A percentile compares a stretch with the other conserved stretches of the same genome.
Evolutionary conservation across 768 basidiomycete species (phyloP).

Genomic region (Omphalotus guepiniiformis): DNA sequence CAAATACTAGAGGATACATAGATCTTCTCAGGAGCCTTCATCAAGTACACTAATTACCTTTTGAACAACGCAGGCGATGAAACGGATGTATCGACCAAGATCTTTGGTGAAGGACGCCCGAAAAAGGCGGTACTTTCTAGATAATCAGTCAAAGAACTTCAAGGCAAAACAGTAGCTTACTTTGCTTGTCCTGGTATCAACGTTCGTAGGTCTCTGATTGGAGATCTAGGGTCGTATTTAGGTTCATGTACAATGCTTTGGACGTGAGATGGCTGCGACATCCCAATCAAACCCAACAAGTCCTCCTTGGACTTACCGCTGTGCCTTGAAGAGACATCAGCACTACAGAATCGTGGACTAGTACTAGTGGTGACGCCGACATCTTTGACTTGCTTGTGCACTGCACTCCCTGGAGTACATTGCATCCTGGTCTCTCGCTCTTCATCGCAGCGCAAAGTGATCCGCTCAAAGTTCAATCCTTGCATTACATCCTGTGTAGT

Average conservation of each 20-base stretch:
- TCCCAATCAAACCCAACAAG: background rate
- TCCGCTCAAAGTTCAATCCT: background rate
- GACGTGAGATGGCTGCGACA: constrained; percentile 4
- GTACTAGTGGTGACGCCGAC: background rate
- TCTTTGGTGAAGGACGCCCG: background rate
- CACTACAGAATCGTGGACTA: background rate
- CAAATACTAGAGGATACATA: too few relatives aligned
- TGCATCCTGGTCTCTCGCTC: background rate
- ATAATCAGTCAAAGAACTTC: background rate
- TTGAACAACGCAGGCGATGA: too few relatives aligned
- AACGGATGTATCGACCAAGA: too few relatives aligned
- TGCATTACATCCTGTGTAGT: too few relatives aligned
- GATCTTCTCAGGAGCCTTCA: too few relatives aligned
- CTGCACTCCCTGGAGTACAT: background rate
- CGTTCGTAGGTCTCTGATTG: background rate
- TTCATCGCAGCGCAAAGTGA: background rate
- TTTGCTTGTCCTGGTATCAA: background rate
- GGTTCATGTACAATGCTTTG: background rate
- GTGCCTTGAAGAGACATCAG: too few relatives aligned
- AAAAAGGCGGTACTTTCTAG: background rate
- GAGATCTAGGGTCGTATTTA: constrained; percentile 4
- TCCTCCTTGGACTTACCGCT: too few relatives aligned
- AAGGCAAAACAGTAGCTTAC: background rate
- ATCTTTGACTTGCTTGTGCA: background rate
- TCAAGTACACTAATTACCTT: too few relatives aligned